Percentiles rank a stretch among this genome's conserved stretches.
Conservation (phyloP, 2,329 filamentous ascomycete species). For the Colletotrichum musae region DNA sequence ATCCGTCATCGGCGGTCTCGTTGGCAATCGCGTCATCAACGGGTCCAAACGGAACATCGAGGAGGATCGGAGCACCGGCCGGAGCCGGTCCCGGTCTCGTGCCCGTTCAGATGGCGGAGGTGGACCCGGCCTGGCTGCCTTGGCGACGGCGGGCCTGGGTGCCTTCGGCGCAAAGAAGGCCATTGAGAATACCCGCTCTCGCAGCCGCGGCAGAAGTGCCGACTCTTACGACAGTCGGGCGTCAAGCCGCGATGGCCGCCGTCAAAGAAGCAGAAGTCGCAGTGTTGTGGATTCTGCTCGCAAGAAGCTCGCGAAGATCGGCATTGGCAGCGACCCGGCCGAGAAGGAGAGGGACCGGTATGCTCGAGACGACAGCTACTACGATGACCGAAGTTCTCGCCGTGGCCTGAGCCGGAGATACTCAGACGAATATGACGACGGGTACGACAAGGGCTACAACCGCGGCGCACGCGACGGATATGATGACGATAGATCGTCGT, state of each 20-base stretch:
- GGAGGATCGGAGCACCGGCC: constrained; percentile 70
- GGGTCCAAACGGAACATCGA: constrained; percentile 79
- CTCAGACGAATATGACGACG: constrained; percentile 63
- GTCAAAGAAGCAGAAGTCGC: constrained; percentile 69
- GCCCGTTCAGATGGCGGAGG: constrained; percentile 68
- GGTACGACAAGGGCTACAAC: constrained; percentile 57
- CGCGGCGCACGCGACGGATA: constrained; percentile 56
- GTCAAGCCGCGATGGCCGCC: constrained; percentile 31
- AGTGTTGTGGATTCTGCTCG: constrained; percentile 76
- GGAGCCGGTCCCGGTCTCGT: constrained; percentile 79
- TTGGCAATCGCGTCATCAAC: constrained; percentile 88
- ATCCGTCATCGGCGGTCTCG: constrained; percentile 89
- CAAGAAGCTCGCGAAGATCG: constrained; percentile 73
- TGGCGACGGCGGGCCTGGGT: constrained; percentile 74
- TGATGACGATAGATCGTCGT: constrained; percentile 62
- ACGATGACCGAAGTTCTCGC: constrained; percentile 55
- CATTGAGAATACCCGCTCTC: constrained; percentile 64
- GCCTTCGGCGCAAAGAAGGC: constrained; percentile 75
- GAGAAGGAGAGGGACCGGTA: constrained; percentile 53
- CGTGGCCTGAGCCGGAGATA: constrained; percentile 56
- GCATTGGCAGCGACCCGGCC: constrained; percentile 66
- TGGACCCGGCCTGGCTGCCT: constrained; percentile 69
- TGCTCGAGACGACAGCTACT: constrained; percentile 61
- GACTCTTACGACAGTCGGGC: constrained; percentile 61
- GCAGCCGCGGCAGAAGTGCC: constrained; percentile 66